Evolutionary conservation across 2,329 filamentous ascomycete genomes (phyloP).

Genomic region (Dryadomyces quercivorus): DNA sequence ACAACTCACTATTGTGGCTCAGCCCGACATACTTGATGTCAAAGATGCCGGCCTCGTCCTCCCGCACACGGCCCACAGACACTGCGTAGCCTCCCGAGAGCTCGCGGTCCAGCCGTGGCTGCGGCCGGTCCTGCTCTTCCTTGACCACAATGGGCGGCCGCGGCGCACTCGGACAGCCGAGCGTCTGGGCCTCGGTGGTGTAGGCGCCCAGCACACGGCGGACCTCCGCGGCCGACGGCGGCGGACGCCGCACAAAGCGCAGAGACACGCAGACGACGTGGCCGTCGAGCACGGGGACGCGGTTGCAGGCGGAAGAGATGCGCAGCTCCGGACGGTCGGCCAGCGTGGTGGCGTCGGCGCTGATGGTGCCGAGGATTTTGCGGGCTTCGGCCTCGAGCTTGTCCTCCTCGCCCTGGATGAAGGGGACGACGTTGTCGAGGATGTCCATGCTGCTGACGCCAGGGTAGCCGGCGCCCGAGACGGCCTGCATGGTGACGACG

Average conservation of each 20-base stretch:
- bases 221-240: constrained; percentile 64
- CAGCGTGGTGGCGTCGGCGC: constrained; percentile 60
- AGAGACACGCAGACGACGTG: constrained; percentile 92
- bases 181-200: constrained; percentile 63
- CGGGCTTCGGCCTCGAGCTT: constrained; percentile 91
- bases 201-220: constrained; percentile 71
- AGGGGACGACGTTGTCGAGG: constrained; percentile 90
- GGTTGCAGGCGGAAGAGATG: constrained; percentile 81
- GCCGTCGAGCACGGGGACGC: constrained; percentile 88
- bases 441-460: constrained; percentile 92
- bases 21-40: constrained; percentile 91
- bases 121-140: constrained; percentile 80
- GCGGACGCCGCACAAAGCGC: constrained; percentile 62
- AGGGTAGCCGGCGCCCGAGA: constrained; percentile 85
- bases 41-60: constrained; percentile 80
- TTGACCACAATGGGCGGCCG: constrained; percentile 72
- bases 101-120: constrained; percentile 82
- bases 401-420: constrained; percentile 86
- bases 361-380: constrained; percentile 79
- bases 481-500: constrained; percentile 89
- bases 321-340: constrained; percentile 61
- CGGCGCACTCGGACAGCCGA: constrained; percentile 83
- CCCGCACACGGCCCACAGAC: constrained; percentile 74
- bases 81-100: constrained; percentile 79
- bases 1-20: constrained; percentile 58